Base-by-base conservation (phyloP, 768 basidiomycete species). In the Cytidiella melzeri region DNA sequence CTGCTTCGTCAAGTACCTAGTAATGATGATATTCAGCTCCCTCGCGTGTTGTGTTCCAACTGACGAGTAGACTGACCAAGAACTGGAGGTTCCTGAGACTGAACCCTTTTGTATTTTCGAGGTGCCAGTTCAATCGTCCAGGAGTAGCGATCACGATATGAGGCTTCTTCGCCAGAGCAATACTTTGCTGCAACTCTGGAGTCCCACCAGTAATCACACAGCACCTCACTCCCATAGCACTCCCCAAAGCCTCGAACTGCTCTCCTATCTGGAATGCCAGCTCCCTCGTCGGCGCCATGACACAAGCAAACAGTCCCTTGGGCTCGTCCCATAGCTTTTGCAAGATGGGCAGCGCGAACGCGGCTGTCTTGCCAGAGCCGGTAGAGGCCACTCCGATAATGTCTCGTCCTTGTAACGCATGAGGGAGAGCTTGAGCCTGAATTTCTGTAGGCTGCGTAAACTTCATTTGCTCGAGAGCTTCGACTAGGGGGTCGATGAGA, bases 371-470 rank as follows among this genome's bases (percentile, higher is more conserved):
- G 57, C 95, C 96, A 11, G 90, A 92, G 25, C 96, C 96, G 9
- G 96, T 99, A 56, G 91, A 84, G 26, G 96, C 96, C n/a, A 99
- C 87, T 18, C 96, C 96, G 51, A 99, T 98, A 57, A 99, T 90
- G 70, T 99, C 96, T 60, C 86, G 81, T 0, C 93, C 94, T 64
- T 88, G 75, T 5, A 99, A 69, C 18, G 94, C 95, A 69, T 82
- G 80, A 0, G 96, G 96, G 42, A 99, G 77, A 28, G 77, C 76
- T 61, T 92, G 81, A 2, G 72, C 69, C 67, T 99, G 96, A 58
- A 99, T 99, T 47, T 88, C 85, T 6, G 95, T 95, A 0, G 96
- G 95, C 38, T 75, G 73, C 54, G 78, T 92, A 76, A 80, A 98
- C 42, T 82, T 81, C 37, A 97, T 71, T 50, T 84, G 81, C 39